Evolutionary conservation across 2,329 filamentous ascomycete species (phyloP).

Genomic region (Paracoccidioides lutzii): DNA sequence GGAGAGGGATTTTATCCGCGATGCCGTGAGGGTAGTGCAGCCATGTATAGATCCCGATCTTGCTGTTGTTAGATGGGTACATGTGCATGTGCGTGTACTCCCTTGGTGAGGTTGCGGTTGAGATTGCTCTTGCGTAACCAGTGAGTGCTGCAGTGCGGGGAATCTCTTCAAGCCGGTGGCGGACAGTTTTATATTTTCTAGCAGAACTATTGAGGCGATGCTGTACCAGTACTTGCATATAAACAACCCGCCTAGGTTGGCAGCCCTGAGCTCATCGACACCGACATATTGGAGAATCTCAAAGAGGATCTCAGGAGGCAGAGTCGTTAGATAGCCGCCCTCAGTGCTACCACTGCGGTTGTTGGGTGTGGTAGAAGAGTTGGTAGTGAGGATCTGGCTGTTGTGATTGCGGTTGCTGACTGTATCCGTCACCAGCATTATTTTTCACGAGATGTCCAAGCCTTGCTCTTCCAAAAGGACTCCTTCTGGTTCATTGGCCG

Average conservation of each 20-base stretch:
- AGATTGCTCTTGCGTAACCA: neutral
- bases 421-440: neutral
- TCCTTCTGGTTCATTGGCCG: too few species aligned
- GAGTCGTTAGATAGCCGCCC: neutral
- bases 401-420: neutral
- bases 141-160: neutral
- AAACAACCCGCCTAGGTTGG: neutral
- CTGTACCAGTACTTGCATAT: slow-evolving; percentile 3
- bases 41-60: neutral
- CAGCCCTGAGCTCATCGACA: neutral
- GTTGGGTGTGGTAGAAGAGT: neutral
- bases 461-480: neutral
- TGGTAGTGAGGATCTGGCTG: neutral
- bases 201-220: neutral
- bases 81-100: neutral
- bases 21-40: neutral
- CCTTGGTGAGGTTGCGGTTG: neutral
- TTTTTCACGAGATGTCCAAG: neutral
- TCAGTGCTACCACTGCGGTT: neutral
- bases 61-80: neutral
- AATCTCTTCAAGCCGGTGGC: slow-evolving; percentile 1
- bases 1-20: neutral
- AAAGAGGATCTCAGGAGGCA: slow-evolving; percentile 3
- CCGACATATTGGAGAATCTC: slow-evolving; percentile 1
- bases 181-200: slow-evolving; percentile 4